Evolutionary conservation across 345 rosid genomes (phyloP), one percentile per base, ranked within the genome.

Genomic region (Sapria himalayana): DNA sequence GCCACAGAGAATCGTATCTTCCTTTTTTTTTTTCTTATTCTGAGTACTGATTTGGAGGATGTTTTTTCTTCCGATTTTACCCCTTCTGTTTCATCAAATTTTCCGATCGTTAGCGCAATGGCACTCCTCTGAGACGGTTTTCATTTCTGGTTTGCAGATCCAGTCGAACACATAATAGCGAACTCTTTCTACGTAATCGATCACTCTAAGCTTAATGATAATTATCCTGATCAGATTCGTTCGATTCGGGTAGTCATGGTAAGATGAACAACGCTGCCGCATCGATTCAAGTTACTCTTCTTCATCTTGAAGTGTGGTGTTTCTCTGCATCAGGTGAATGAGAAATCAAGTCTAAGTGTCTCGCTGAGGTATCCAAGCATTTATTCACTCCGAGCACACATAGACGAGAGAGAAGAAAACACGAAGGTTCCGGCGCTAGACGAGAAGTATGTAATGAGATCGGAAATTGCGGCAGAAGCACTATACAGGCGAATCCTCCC

Each of bases 101-200:
- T 39, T 1, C 43, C 12, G 39, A 3, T 25, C 25, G 0, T 7
- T 4, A 4, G 11, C 18, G 20, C 3, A 5, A 4, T 5, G 3
- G 3, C 15, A 3, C 15, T 22, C 4, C 27, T 6, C 13, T 15
- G 8, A 36, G 34, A 4, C 33, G 24, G 8, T 22, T 2, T 25
- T 27, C 7, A 8, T 9, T 44, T 25, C 12, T 31, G 21, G 43
- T 1, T 22, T 10, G 14, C 48, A 55, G 74, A 61, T 40, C 66
- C 65, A n/a, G 54, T 66, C 2, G 71, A 70, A n/a, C 91, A 72
- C 33, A 55, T 89, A 3, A 54, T 39, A 50, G 65, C 63, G 16
- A 72, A 82, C 4, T 73, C 74, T 25, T 77, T 72, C 49, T 89
- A 84, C 55, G 79, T 74, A 55, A 59, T 84, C 45, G 82, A 84